Conservation (phyloP, 306 rosid genomes). For the Vigna unguiculata region DNA sequence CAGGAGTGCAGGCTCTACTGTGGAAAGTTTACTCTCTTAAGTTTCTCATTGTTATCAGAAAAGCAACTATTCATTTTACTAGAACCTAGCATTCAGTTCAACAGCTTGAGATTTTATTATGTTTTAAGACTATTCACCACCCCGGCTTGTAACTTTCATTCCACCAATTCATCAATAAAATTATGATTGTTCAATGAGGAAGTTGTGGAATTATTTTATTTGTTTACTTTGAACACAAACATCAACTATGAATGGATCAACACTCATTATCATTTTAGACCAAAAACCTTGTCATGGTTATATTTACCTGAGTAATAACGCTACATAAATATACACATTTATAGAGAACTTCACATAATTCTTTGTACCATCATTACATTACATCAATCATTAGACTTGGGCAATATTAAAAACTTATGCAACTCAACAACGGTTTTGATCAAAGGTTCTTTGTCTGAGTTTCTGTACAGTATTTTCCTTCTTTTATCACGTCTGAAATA, state of each 20-base stretch:
- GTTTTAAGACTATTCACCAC: slow-evolving; percentile 15
- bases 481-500: neutral
- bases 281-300: neutral
- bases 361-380: slow-evolving; percentile 9
- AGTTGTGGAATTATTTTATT: slow-evolving; percentile 12
- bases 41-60: slow-evolving; percentile 40
- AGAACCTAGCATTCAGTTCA: slow-evolving; percentile 38
- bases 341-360: slow-evolving; percentile 4
- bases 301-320: neutral
- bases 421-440: neutral
- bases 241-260: neutral
- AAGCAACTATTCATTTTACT: slow-evolving; percentile 25
- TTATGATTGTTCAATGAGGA: slow-evolving; percentile 42
- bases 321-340: neutral
- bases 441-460: neutral
- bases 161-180: slow-evolving; percentile 39
- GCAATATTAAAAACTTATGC: neutral
- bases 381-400: neutral
- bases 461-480: neutral
- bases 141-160: slow-evolving; percentile 41
- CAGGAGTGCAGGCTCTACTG: slow-evolving; percentile 30
- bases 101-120: slow-evolving; percentile 37
- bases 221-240: neutral
- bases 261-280: neutral
- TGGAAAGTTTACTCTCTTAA: slow-evolving; percentile 22